These are phyloP conservation scores for Backusella psychrophila DNA, from an alignment of 192 early-diverging fungal genomes.

Conservation along the genomic window DNA sequence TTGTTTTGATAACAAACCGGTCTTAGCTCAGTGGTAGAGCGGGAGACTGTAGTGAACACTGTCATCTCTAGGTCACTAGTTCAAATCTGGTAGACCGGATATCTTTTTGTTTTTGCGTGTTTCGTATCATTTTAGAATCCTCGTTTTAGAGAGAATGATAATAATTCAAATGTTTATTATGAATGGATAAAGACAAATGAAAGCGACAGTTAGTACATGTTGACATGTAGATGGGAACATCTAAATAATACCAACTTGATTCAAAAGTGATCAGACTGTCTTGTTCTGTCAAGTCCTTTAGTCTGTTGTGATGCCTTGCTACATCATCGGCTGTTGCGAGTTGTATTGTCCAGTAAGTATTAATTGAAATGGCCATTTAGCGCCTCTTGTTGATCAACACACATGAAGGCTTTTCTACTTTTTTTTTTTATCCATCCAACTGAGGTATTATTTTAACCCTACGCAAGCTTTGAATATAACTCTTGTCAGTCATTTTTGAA, in stretches of 20 bases:
- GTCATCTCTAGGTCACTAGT: slow-evolving; percentile 17
- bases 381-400: background rate
- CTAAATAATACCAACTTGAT: background rate
- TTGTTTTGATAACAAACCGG: too few relatives aligned
- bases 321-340: background rate
- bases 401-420: background rate
- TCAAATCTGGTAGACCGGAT: slow-evolving; percentile 14
- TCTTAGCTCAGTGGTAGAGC: slow-evolving; percentile 49
- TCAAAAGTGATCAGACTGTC: background rate
- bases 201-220: too few relatives aligned
- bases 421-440: background rate
- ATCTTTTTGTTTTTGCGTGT: background rate
- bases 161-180: too few relatives aligned
- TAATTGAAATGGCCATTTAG: background rate
- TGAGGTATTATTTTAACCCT: background rate
- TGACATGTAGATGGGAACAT: too few relatives aligned
- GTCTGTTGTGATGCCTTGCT: background rate
- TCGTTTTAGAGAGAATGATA: too few relatives aligned
- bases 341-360: background rate
- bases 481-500: background rate
- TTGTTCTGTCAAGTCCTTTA: background rate
- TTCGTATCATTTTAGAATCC: too few relatives aligned
- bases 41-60: slow-evolving; percentile 58
- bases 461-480: background rate
- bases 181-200: too few relatives aligned